These are phyloP conservation scores for Terfezia claveryi DNA, from an alignment of 495 filamentous ascomycete genomes.

Conservation along the genomic window DNA sequence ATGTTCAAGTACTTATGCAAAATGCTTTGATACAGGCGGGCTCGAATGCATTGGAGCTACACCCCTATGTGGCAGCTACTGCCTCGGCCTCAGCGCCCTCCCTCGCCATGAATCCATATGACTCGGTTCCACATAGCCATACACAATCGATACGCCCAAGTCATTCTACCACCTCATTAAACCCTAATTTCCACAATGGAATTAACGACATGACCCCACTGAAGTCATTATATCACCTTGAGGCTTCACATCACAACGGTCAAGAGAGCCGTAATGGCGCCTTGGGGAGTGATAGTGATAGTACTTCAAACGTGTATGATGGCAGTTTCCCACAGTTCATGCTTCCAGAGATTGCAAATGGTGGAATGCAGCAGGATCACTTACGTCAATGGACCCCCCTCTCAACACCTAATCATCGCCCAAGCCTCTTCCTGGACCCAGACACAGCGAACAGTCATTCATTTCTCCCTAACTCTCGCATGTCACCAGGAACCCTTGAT, in stretches of 20 bases:
- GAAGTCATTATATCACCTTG: no score
- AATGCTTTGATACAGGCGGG: background rate
- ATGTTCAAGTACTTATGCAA: conserved; percentile 3
- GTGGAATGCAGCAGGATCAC: background rate
- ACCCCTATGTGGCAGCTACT: background rate
- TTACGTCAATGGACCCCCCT: background rate
- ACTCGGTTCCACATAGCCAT: background rate
- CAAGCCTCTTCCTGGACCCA: background rate
- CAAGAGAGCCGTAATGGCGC: no score
- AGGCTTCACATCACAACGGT: no score
- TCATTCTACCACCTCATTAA: no score
- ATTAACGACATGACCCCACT: background rate
- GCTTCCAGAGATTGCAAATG: background rate
- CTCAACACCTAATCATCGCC: background rate
- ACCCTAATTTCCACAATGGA: background rate
- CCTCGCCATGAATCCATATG: background rate
- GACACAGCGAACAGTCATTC: background rate
- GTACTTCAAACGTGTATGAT: no score
- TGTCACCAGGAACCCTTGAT: background rate
- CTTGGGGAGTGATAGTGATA: no score
- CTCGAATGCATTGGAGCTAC: background rate
- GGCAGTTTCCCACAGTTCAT: background rate
- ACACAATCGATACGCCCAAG: background rate
- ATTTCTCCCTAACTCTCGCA: background rate
- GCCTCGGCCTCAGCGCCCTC: background rate